Evolutionary conservation across 495 filamentous ascomycete genomes (phyloP).

Genomic region (Penicillium bialowiezense): DNA sequence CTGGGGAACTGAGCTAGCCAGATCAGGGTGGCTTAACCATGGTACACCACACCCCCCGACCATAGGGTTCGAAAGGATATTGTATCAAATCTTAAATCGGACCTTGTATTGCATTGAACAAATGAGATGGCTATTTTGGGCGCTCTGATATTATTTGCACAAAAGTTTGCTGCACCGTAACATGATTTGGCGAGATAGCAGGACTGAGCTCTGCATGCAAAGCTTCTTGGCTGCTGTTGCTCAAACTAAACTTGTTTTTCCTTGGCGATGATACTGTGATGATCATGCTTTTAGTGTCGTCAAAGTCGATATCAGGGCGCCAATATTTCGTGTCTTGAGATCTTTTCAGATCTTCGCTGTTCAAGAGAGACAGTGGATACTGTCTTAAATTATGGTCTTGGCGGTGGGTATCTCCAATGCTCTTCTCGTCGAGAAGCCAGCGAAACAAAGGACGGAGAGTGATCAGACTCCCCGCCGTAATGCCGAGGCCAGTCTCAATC

Average conservation of each 20-base stretch:
- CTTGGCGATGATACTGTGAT: slow-evolving; percentile 5
- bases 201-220: slow-evolving; percentile 7
- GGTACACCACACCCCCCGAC: neutral
- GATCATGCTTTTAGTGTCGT: slow-evolving; percentile 5
- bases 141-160: neutral
- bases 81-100: neutral
- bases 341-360: neutral
- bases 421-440: slow-evolving; percentile 15
- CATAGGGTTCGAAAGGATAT: neutral
- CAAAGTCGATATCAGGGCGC: slow-evolving; percentile 11
- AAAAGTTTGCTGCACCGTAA: slow-evolving; percentile 11
- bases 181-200: neutral
- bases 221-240: slow-evolving; percentile 13
- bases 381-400: neutral
- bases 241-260: neutral
- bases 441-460: slow-evolving; percentile 37
- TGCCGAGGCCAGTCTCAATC: slow-evolving; percentile 32
- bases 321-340: slow-evolving; percentile 6
- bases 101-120: neutral
- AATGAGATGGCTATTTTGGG: neutral
- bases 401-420: neutral
- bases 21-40: neutral
- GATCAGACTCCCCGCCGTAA: slow-evolving; percentile 36
- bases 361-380: slow-evolving; percentile 6
- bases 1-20: neutral